These are phyloP conservation scores for Hortaea sp. DNA, from an alignment of 2,329 filamentous ascomycete genomes.

Conservation along the genomic window DNA sequence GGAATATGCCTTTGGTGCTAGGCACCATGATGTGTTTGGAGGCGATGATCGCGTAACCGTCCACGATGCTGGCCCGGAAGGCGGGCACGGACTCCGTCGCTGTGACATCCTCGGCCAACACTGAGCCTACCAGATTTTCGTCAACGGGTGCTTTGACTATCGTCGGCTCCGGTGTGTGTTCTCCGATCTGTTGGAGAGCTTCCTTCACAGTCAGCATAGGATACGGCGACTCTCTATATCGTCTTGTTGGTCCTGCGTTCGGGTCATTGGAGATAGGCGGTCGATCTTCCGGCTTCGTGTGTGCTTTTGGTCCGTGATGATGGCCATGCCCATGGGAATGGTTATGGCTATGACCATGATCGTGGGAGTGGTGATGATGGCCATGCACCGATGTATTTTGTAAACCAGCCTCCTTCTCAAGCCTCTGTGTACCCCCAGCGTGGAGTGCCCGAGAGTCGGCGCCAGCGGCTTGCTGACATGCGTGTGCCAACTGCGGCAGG, in stretches of 20 bases:
- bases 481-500: conserved; percentile 84
- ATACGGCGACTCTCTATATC: conserved; percentile 79
- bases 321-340: conserved; percentile 36
- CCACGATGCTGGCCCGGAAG: conserved; percentile 90
- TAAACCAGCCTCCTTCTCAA: conserved; percentile 69
- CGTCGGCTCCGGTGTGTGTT: conserved; percentile 58
- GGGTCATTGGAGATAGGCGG: conserved; percentile 50
- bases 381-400: conserved; percentile 10
- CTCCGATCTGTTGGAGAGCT: conserved; percentile 61
- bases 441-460: conserved; percentile 72
- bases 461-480: conserved; percentile 81
- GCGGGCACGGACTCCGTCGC: conserved; percentile 80
- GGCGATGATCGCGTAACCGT: conserved; percentile 82
- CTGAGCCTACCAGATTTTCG: conserved; percentile 57
- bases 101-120: conserved; percentile 73
- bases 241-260: conserved; percentile 49
- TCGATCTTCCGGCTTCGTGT: conserved; percentile 54
- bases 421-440: conserved; percentile 66
- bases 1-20: conserved; percentile 67
- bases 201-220: conserved; percentile 82
- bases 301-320: conserved; percentile 48
- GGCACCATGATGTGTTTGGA: conserved; percentile 30
- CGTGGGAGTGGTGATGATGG: conserved; percentile 22
- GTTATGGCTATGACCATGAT: conserved; percentile 30
- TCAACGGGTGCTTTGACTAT: conserved; percentile 52